phyloP scores from a whole-genome alignment of 345 rosid species.

The Brassica carinata region DNA sequence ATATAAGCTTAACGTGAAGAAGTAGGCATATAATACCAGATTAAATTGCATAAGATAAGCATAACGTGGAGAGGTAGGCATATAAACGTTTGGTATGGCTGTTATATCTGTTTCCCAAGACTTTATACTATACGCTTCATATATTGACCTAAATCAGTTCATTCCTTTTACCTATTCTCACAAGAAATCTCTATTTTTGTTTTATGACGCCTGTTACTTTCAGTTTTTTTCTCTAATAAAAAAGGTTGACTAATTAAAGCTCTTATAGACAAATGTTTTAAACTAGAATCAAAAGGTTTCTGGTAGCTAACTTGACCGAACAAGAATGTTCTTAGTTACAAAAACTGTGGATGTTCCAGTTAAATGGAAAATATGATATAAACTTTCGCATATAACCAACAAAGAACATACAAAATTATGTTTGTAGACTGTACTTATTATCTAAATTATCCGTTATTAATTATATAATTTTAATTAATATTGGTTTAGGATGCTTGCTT shows the following conservation, averaged over 20 bases:
- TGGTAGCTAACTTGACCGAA: constrained; percentile 26
- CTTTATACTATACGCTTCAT: constrained; percentile 35
- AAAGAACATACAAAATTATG: background rate
- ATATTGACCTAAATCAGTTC: background rate
- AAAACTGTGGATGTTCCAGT: background rate
- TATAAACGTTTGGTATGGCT: constrained; percentile 38
- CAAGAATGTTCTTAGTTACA: constrained; percentile 21
- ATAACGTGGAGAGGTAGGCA: constrained; percentile 35
- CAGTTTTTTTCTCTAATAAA: background rate
- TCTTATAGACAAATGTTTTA: background rate
- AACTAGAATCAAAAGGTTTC: constrained; percentile 6
- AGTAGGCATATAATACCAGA: constrained; percentile 27
- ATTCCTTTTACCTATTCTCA: constrained; percentile 10
- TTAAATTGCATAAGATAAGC: constrained; percentile 21
- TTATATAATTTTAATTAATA: background rate
- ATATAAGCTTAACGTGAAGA: constrained; percentile 33
- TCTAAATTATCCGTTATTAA: background rate
- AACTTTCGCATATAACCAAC: background rate
- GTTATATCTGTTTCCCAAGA: constrained; percentile 37
- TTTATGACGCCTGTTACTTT: constrained; percentile 16
- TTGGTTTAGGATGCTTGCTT: background rate
- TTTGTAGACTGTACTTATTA: background rate
- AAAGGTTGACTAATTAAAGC: background rate
- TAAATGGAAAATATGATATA: background rate
- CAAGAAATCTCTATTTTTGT: constrained; percentile 28